Evolutionary conservation across 345 rosid genomes (phyloP).

Genomic region (Clausena lansium): DNA sequence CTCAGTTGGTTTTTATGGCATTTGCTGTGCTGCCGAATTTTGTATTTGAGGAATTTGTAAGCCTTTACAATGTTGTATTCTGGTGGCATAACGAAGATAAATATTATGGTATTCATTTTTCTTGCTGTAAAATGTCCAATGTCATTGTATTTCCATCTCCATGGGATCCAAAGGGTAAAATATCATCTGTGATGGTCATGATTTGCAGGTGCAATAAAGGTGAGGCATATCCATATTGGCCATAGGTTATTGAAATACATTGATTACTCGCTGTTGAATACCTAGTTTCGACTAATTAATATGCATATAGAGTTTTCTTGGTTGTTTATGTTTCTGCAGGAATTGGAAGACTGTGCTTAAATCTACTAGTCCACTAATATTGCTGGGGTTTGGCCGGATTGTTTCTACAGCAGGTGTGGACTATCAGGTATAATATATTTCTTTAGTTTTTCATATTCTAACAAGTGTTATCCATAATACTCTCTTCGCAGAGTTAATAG

Average conservation of each 20-base stretch:
- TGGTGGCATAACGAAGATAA: background rate
- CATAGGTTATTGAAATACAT: background rate
- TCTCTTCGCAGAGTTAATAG: background rate
- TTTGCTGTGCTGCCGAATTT: background rate
- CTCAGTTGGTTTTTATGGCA: background rate
- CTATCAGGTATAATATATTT: slow-evolving; percentile 65
- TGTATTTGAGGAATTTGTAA: background rate
- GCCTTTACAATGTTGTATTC: background rate
- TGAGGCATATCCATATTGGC: too few relatives aligned
- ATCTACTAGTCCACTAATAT: slow-evolving; percentile 59
- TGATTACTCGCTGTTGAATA: background rate
- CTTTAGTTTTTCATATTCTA: background rate
- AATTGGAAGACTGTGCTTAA: slow-evolving; percentile 55
- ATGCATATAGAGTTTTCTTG: background rate
- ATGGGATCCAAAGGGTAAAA: background rate
- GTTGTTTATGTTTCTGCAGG: slow-evolving; percentile 32
- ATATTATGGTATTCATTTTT: background rate
- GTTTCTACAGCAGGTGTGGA: slow-evolving; percentile 68
- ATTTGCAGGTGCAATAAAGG: background rate
- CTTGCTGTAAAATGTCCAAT: background rate
- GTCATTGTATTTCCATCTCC: background rate
- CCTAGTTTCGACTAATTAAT: background rate
- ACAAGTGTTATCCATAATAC: background rate
- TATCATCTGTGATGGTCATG: background rate
- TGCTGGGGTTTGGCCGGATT: slow-evolving; percentile 76